Conservation (phyloP, 129 eudicot genomes). For the Flaveria brownii region DNA sequence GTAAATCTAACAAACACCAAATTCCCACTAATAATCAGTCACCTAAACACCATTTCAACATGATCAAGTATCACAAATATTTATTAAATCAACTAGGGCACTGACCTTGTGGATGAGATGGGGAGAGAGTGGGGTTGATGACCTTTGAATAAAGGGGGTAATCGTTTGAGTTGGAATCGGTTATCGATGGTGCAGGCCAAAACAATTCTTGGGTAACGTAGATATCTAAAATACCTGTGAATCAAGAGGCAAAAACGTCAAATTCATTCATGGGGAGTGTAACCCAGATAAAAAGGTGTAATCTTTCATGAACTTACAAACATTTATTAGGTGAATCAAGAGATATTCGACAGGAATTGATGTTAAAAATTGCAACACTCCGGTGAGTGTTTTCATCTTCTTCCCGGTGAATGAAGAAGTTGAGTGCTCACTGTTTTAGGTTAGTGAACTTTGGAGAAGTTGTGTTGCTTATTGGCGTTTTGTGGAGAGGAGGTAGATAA, state of each 20-base stretch:
- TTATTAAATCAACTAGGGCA: constrained; percentile 28
- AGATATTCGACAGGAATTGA: constrained; percentile 30
- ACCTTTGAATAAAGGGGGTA: constrained; percentile 73
- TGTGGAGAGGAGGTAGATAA: constrained; percentile 38
- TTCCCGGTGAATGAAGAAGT: constrained; percentile 8
- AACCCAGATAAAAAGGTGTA: constrained; percentile 12
- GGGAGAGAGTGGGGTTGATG: constrained; percentile 87
- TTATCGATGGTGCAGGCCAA: constrained; percentile 66
- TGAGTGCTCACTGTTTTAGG: constrained; percentile 23
- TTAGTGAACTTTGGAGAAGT: constrained; percentile 17
- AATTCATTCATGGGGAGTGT: not conserved
- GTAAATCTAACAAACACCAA: constrained; percentile 61
- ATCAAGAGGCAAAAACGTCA: not conserved
- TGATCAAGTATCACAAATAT: not conserved
- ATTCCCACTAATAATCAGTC: constrained; percentile 15
- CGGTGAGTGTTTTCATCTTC: not conserved
- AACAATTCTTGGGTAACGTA: constrained; percentile 61
- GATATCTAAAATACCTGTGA: constrained; percentile 49
- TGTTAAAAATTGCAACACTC: constrained; percentile 44
- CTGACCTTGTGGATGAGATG: constrained; percentile 86
- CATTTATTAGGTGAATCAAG: constrained; percentile 33
- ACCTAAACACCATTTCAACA: constrained; percentile 20
- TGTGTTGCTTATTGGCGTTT: constrained; percentile 27
- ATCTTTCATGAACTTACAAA: constrained; percentile 35
- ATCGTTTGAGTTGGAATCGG: constrained; percentile 29